Evolutionary conservation across 73 alveolate genomes (phyloP), one percentile per base, ranked within the genome.

Genomic region (Stentor coeruleus): DNA sequence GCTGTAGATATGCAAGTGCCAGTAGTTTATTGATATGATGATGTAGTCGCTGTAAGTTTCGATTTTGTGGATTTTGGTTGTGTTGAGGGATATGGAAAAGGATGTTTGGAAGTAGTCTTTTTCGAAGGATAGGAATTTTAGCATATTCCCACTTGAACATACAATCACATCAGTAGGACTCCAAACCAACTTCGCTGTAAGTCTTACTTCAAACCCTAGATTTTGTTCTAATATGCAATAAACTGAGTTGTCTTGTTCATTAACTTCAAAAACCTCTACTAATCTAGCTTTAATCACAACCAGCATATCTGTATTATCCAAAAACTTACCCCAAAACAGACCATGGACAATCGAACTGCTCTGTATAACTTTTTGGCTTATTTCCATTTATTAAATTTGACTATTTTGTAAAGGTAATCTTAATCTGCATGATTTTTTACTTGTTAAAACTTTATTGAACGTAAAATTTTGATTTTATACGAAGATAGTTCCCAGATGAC

Each of bases 381-480:
- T 49, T 49, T 49, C 66, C 66, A 49, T 49, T 49, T 49, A 49
- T 49, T n/a, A n/a, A n/a, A n/a, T n/a, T n/a, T n/a, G n/a, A n/a
- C n/a, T n/a, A n/a, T n/a, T n/a, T n/a, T n/a, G n/a, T n/a, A n/a
- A n/a, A n/a, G n/a, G n/a, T n/a, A n/a, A n/a, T n/a, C n/a, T n/a
- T n/a, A n/a, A n/a, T n/a, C n/a, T n/a, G n/a, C n/a, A n/a, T n/a
- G n/a, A n/a, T n/a, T n/a, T n/a, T n/a, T n/a, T n/a, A n/a, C n/a
- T n/a, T n/a, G n/a, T n/a, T n/a, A n/a, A n/a, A n/a, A n/a, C n/a
- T n/a, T n/a, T n/a, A n/a, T n/a, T n/a, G n/a, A n/a, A n/a, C n/a
- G n/a, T n/a, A n/a, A n/a, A n/a, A n/a, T n/a, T n/a, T n/a, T n/a
- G n/a, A n/a, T n/a, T n/a, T n/a, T n/a, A n/a, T n/a, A n/a, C n/a